Evolutionary conservation across 2,329 filamentous ascomycete species (phyloP), one percentile per base, ranked within the genome.

Genomic region (Xylariaceae sp.): DNA sequence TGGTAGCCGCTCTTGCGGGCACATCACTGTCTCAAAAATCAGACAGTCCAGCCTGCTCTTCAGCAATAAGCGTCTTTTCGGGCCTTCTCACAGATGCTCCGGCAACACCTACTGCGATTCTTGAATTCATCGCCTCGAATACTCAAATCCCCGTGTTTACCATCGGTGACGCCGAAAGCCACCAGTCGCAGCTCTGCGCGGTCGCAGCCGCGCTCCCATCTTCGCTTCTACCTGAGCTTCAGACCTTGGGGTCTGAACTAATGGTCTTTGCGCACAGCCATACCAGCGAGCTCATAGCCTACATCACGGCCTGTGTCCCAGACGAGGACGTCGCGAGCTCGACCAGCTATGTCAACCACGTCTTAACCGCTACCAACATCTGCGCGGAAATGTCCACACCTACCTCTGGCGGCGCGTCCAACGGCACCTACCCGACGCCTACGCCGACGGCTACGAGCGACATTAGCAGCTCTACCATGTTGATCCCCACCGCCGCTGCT

Each of bases 21-120:
- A 46, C 41, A 26, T 53, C 50, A 9, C 24, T 46, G 9, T 39
- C 50, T 53, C 41, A 46, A 33, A 53, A 53, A 19, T 53, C 50
- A 14, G 50, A 53, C 41, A 46, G 33, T 40, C 24, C 33, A 33
- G 16, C 14, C 24, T 53, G 50, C 50, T 46, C 50, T 26, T 43
- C 48, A 24, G 48, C 48, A 51, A 17, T 44, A 2, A 28, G 28
- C 28, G 29, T 36, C 48, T 36, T 52, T 21, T 4, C 3, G 23
- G 6, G 9, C 19, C 19, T 53, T 17, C 2, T 24, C 5, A 6
- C 41, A 24, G 33, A 40, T 4, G 50, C 50, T 31, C 50, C 50
- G 11, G 19, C 26, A 28, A 53, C 50, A 19, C 50, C 50, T 26
- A 16, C 41, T n/a, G 41, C 3, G 8, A 53, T 53, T 12, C 33